Conservation (phyloP, 2,329 filamentous ascomycete species). For the Salinomyces thailandicus region DNA sequence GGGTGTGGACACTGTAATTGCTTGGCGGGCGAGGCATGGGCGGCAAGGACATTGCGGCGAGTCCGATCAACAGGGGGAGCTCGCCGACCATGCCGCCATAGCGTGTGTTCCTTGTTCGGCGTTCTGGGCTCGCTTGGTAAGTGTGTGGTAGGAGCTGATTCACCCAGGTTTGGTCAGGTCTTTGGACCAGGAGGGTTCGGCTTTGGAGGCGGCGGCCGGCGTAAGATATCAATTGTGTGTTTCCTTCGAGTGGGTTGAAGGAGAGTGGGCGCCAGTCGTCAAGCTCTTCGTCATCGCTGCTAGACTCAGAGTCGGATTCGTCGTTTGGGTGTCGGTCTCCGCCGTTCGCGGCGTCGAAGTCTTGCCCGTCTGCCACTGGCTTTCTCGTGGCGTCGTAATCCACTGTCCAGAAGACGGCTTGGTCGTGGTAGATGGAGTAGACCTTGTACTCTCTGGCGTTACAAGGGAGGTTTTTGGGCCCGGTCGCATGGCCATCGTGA, state of each 20-base stretch:
- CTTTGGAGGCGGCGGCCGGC: constrained; percentile 1
- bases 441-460: background rate
- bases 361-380: constrained; percentile 9
- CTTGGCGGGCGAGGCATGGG: too few species aligned
- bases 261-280: constrained; percentile 6
- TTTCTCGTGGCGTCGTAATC: constrained; percentile 8
- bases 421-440: constrained; percentile 11
- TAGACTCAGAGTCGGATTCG: background rate
- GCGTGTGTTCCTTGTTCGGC: background rate
- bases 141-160: constrained; percentile 7
- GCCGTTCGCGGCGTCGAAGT: background rate
- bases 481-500: constrained; percentile 1
- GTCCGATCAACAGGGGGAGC: constrained; percentile 8
- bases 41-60: constrained; percentile 6
- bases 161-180: constrained; percentile 4
- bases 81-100: constrained; percentile 8
- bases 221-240: background rate
- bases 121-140: constrained; percentile 3
- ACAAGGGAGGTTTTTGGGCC: background rate
- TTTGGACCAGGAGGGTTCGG: background rate
- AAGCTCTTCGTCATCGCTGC: constrained; percentile 2
- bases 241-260: constrained; percentile 1
- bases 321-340: background rate
- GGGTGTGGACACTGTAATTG: background rate
- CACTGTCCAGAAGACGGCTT: constrained; percentile 7